A percentile compares a stretch with the other conserved stretches of the same genome.
Evolutionary conservation across 2,329 filamentous ascomycete species (phyloP).

Genomic region (Chaetomium globosum): DNA sequence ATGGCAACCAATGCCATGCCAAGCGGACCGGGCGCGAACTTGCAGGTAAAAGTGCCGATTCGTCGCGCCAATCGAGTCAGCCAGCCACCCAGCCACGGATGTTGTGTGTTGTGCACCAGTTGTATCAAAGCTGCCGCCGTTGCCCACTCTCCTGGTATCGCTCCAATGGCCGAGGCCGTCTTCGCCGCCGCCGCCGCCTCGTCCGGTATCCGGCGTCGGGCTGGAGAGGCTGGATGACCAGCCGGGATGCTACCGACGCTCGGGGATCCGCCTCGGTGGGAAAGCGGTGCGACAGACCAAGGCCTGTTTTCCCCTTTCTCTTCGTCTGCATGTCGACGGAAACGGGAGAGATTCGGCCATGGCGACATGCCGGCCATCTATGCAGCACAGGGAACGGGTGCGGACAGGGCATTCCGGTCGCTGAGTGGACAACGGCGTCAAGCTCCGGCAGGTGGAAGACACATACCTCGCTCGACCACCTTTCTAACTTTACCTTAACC

Average conservation of each 20-base stretch:
- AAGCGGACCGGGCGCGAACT: not conserved
- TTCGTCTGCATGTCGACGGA: conserved; percentile 2
- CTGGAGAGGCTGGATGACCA: not conserved
- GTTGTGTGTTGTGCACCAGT: not conserved
- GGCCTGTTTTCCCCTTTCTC: conserved; percentile 9
- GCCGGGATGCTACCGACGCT: not conserved
- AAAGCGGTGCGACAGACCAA: conserved; percentile 5
- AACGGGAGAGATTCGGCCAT: not conserved
- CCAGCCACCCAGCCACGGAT: not conserved
- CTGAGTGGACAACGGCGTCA: conserved; percentile 4
- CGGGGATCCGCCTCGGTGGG: not conserved
- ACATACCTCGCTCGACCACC: not conserved
- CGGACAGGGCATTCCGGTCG: not conserved
- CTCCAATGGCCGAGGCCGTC: not conserved
- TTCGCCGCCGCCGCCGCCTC: not conserved
- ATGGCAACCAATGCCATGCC: conserved; percentile 7
- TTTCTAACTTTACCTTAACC: not conserved
- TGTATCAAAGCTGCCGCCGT: not conserved
- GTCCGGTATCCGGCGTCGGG: conserved; percentile 2
- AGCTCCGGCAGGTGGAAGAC: not conserved
- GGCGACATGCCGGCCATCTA: not conserved
- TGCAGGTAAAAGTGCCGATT: conserved; percentile 12
- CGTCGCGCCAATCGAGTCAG: not conserved
- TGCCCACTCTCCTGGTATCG: not conserved
- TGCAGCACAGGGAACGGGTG: not conserved